These are phyloP conservation scores for Tolypocladium tundrense DNA, from an alignment of 2,329 filamentous ascomycete genomes.

Conservation along the genomic window DNA sequence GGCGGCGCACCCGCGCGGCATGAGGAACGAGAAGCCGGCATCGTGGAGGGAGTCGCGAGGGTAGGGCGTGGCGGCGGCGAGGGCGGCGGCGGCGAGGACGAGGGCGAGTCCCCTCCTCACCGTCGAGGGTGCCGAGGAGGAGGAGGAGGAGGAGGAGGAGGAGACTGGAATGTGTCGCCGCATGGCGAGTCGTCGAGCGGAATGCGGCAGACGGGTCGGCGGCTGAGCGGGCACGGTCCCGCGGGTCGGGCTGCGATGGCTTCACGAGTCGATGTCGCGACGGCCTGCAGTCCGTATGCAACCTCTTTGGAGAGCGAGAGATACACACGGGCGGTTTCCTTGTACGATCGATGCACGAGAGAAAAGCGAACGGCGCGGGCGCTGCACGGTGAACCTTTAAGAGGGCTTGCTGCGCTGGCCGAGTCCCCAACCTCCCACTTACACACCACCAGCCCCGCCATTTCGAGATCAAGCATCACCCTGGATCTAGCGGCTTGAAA, in stretches of 20 bases:
- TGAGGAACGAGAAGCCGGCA: conserved; percentile 38
- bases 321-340: too few relatives aligned
- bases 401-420: conserved; percentile 1
- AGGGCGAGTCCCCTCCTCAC: neutral
- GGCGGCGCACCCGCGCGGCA: conserved; percentile 36
- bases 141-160: neutral
- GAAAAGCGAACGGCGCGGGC: neutral
- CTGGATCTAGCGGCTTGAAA: neutral
- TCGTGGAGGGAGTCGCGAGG: conserved; percentile 39
- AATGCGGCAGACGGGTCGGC: neutral
- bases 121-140: neutral
- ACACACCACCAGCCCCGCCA: conserved; percentile 17
- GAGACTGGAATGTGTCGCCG: neutral
- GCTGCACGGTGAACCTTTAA: conserved; percentile 1
- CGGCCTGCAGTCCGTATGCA: neutral
- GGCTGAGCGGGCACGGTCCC: neutral
- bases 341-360: neutral
- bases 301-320: too few relatives aligned
- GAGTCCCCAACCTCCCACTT: conserved; percentile 24
- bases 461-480: conserved; percentile 3
- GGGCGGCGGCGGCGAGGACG: conserved; percentile 8
- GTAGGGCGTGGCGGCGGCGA: conserved; percentile 33
- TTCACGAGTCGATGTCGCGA: neutral
- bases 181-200: neutral
- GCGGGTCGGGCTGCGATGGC: neutral